Evolutionary conservation across 1,139 yeast species (phyloP), one percentile per base, ranked within the genome.

Genomic region (Yamadazyma diddensiae): DNA sequence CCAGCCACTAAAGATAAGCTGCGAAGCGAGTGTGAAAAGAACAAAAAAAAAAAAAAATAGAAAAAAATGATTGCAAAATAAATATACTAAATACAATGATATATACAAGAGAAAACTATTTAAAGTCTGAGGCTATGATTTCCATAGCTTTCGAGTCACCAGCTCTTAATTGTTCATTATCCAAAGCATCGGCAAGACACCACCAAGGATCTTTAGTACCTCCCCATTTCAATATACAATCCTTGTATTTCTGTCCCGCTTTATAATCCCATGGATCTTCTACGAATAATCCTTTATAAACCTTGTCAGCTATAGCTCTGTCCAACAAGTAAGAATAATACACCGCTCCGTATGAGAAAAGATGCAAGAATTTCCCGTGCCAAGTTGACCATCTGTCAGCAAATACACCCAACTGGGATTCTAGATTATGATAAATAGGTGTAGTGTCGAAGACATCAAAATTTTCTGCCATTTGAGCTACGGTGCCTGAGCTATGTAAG

Each of bases 311-410:
- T 45, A 92, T 86, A 3, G 96, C 96, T 30, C 97, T 67, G 59
- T 92, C 99, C 41, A 94, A 73, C 38, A 92, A 60, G 55, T 94
- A 92, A 26, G 96, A 84, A 60, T 94, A 92, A 56, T 92, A 92
- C 0, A 92, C 87, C 0, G 97, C 86, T 0, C 98, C 98, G 53
- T 92, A 92, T 1, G 96, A 88, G 46, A 84, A 86, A 31, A 94
- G 63, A 55, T 92, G 99, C 1, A 96, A 95, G 57, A 92, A 90
- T 53, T 82, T 87, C 1, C 95, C 96, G 37, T 88, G 95, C 96
- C 97, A 90, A 17, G 81, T 79, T 2, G 94, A 80, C 50, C 73
- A 65, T 13, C 65, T 59, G 49, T 83, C 94, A 2, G 77, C 73
- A 44, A 82, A 72, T 2, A 81, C 73, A 36, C 60, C 54, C 31